Percentiles rank a stretch among this genome's conserved stretches.
phyloP scores from a whole-genome alignment of 257 asterid species.

The Solanum etuberosum region DNA sequence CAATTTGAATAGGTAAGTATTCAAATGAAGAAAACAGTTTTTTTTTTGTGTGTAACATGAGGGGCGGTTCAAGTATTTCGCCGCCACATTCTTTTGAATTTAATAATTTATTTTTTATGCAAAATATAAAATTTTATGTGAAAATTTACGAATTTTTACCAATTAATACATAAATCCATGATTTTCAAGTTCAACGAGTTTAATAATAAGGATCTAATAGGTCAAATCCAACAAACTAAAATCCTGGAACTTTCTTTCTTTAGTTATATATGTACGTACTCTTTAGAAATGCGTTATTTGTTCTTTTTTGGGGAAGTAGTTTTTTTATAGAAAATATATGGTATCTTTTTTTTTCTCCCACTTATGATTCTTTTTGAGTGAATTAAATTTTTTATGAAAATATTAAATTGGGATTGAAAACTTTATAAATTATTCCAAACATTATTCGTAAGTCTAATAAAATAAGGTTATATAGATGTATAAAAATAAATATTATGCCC shows the following conservation, averaged over 20 bases:
- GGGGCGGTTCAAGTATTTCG: neutral
- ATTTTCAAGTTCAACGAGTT: neutral
- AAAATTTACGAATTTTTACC: neutral
- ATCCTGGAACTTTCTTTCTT: neutral
- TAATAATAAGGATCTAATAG: neutral
- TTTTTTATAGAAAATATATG: no score
- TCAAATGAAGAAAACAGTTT: neutral
- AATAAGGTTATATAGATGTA: neutral
- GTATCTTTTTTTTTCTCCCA: neutral
- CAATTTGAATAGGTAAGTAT: neutral
- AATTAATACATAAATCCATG: neutral
- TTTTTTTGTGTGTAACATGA: neutral
- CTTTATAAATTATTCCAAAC: neutral
- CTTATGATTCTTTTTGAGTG: neutral
- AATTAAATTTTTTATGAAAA: neutral
- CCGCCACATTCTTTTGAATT: neutral
- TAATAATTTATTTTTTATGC: neutral
- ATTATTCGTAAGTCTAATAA: neutral
- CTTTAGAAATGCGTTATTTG: neutral
- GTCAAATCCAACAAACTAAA: neutral
- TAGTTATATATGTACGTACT: neutral
- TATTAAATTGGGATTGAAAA: neutral
- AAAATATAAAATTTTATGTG: neutral
- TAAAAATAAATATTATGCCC: neutral
- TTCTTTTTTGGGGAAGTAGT: neutral